Percentiles rank a stretch among this genome's conserved stretches.
Conservation (phyloP, 768 basidiomycete species). For the Pleurotus eryngii region DNA sequence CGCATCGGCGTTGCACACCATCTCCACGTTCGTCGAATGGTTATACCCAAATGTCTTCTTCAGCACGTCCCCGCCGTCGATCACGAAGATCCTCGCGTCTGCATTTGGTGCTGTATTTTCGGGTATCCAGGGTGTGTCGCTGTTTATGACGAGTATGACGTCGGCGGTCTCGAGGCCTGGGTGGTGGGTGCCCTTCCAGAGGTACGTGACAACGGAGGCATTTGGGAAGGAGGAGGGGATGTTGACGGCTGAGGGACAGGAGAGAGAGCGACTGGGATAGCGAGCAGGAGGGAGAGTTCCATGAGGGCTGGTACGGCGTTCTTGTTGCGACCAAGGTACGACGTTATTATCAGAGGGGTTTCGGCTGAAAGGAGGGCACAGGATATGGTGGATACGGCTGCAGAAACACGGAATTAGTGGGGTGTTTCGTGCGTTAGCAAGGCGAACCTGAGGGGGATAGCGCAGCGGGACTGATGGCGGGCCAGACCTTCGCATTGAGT, state of each 20-base stretch:
- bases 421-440: too few relatives aligned
- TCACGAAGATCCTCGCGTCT: slow-evolving; percentile 50
- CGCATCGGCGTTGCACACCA: slow-evolving; percentile 57
- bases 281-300: slow-evolving; percentile 46
- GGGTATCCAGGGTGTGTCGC: slow-evolving; percentile 65
- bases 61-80: slow-evolving; percentile 64
- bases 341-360: slow-evolving; percentile 63
- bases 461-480: slow-evolving; percentile 45
- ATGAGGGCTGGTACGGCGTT: slow-evolving; percentile 42
- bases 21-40: slow-evolving; percentile 49
- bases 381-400: slow-evolving; percentile 39
- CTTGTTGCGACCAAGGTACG: slow-evolving; percentile 55
- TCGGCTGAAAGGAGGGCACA: slow-evolving; percentile 46
- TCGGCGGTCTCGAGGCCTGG: slow-evolving; percentile 52
- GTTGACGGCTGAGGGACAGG: slow-evolving; percentile 49
- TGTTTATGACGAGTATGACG: slow-evolving; percentile 62
- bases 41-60: slow-evolving; percentile 47
- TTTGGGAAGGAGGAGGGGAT: slow-evolving; percentile 56
- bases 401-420: not conserved
- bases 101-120: slow-evolving; percentile 39
- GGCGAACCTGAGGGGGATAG: slow-evolving; percentile 36
- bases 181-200: slow-evolving; percentile 41
- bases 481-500: slow-evolving; percentile 40
- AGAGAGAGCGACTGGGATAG: slow-evolving; percentile 49
- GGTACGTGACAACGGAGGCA: slow-evolving; percentile 50